A percentile compares a stretch with the other conserved stretches of the same genome.
These are phyloP conservation scores for Deinandra increscens DNA, from an alignment of 129 eudicot species.

Conservation along the genomic window DNA sequence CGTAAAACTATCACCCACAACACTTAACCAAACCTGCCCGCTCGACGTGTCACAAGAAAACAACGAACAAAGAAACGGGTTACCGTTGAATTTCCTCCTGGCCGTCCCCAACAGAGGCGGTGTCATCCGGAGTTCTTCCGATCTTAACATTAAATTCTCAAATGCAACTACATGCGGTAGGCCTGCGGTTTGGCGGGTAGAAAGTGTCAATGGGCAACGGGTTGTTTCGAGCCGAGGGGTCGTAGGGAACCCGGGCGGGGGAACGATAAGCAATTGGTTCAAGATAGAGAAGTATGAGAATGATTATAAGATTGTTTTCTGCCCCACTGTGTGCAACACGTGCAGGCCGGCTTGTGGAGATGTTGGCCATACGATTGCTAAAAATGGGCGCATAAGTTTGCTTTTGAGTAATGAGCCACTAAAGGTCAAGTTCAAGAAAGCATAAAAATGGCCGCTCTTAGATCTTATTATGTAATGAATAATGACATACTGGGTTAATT, in stretches of 20 bases:
- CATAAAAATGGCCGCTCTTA: background rate
- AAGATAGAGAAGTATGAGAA: no score
- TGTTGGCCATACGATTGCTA: no score
- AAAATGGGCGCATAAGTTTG: no score
- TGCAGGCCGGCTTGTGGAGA: no score
- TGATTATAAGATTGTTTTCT: no score
- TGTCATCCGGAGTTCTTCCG: slow-evolving; percentile 42
- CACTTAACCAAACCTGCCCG: slow-evolving; percentile 25
- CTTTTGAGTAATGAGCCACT: slow-evolving; percentile 20
- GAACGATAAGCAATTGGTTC: no score
- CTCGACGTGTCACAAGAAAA: slow-evolving; percentile 31
- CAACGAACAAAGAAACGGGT: slow-evolving; percentile 17
- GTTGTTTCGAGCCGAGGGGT: slow-evolving; percentile 37
- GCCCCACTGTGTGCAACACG: no score
- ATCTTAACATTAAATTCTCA: slow-evolving; percentile 40
- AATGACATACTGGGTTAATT: no score
- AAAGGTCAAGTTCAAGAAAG: slow-evolving; percentile 27
- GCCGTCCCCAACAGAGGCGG: slow-evolving; percentile 39
- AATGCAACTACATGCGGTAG: slow-evolving; percentile 28
- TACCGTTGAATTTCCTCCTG: no score
- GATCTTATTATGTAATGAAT: background rate
- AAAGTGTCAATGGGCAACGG: slow-evolving; percentile 27
- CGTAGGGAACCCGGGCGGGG: slow-evolving; percentile 43
- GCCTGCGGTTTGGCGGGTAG: slow-evolving; percentile 44
- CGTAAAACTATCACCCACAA: slow-evolving; percentile 17